Conservation (phyloP, 495 filamentous ascomycete species). For the Hapsidospora chrysogenum region DNA sequence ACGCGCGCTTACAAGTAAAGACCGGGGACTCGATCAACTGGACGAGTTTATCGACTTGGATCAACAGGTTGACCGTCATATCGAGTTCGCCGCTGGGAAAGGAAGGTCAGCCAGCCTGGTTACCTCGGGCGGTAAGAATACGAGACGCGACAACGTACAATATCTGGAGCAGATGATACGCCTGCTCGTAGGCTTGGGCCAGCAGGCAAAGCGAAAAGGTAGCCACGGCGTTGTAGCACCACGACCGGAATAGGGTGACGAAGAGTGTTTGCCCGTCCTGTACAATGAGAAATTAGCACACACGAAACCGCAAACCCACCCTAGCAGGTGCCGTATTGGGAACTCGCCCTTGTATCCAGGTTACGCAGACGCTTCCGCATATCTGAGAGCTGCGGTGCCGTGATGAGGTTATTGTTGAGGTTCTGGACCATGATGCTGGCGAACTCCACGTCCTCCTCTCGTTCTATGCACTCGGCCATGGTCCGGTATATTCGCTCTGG, state of each 20-base stretch:
- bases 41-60: conserved; percentile 97
- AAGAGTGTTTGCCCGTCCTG: conserved; percentile 93
- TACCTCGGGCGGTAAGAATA: neutral
- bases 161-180: conserved; percentile 89
- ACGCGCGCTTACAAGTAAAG: conserved; percentile 59
- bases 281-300: too few species aligned
- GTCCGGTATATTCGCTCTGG: conserved; percentile 94
- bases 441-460: conserved; percentile 96
- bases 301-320: neutral
- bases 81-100: conserved; percentile 88
- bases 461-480: conserved; percentile 90
- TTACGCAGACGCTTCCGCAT: conserved; percentile 80
- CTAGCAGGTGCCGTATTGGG: neutral
- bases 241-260: conserved; percentile 81
- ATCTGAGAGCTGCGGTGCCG: conserved; percentile 84
- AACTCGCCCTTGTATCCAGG: conserved; percentile 59
- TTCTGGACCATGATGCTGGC: conserved; percentile 99
- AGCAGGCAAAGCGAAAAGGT: conserved; percentile 93
- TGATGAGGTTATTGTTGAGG: conserved; percentile 97
- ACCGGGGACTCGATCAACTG: conserved; percentile 95
- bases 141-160: too few species aligned
- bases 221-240: conserved; percentile 98
- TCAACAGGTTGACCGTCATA: conserved; percentile 97
- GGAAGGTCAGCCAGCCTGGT: too few species aligned
- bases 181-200: conserved; percentile 96